These are phyloP conservation scores for Cordyceps cateniannulata DNA, from an alignment of 2,329 filamentous ascomycete species.

Conservation along the genomic window DNA sequence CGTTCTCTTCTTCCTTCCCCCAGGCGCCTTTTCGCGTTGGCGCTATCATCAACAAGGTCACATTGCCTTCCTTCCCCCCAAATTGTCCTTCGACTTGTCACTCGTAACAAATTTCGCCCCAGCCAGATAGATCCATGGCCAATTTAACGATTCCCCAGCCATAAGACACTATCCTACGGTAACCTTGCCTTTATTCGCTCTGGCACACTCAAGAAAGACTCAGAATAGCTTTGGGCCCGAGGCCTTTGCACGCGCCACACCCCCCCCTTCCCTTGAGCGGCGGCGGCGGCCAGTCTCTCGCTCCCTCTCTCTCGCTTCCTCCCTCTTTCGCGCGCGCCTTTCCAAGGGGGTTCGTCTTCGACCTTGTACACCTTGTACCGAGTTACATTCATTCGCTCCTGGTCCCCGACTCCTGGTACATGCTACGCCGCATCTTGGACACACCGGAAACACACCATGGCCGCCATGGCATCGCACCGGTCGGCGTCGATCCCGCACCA, in stretches of 20 bases:
- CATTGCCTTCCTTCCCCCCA: constrained; percentile 4
- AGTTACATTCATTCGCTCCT: not conserved
- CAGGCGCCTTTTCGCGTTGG: constrained; percentile 7
- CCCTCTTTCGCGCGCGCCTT: not conserved
- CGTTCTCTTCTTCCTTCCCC: not conserved
- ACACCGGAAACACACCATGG: constrained; percentile 8
- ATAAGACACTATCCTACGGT: constrained; percentile 11
- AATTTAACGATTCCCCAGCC: constrained; percentile 12
- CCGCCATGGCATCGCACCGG: constrained; percentile 7
- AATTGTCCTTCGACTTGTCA: not conserved
- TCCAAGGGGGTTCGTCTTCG: not conserved
- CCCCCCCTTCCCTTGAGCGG: constrained; percentile 5
- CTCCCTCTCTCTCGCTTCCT: not conserved
- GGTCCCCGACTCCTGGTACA: not conserved
- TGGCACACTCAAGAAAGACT: constrained; percentile 12
- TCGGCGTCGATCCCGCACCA: constrained; percentile 6
- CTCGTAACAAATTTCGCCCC: not conserved
- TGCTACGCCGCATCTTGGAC: not conserved
- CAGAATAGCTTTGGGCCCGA: not conserved
- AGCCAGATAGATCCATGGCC: constrained; percentile 6
- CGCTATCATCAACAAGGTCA: constrained; percentile 6
- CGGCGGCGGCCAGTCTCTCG: not conserved
- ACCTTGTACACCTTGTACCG: not conserved
- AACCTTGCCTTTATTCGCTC: not conserved
- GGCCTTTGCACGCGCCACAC: constrained; percentile 5